phyloP scores from a whole-genome alignment of 2,329 filamentous ascomycete genomes.

The Hymenoscyphus fraxineus region DNA sequence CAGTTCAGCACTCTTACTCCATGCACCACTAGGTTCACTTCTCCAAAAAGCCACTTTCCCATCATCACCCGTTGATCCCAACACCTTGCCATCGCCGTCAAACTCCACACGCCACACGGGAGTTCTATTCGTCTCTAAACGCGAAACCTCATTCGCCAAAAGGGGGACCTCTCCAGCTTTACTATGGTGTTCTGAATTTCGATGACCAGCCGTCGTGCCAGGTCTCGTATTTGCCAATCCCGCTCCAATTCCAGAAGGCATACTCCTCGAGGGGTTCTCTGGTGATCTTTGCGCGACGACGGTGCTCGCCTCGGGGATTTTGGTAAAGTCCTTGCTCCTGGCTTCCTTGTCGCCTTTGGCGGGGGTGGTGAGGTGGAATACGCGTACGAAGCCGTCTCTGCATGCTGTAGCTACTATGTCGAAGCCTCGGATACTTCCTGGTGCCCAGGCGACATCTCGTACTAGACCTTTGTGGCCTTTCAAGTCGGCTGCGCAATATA shows the following conservation, averaged over 20 bases:
- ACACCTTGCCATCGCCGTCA: conserved; percentile 64
- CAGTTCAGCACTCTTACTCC: conserved; percentile 33
- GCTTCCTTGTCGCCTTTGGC: conserved; percentile 44
- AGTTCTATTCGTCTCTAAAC: conserved; percentile 62
- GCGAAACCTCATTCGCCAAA: conserved; percentile 58
- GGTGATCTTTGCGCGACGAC: conserved; percentile 26
- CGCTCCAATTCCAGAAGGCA: conserved; percentile 50
- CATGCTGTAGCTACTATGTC: conserved; percentile 89
- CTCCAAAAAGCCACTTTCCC: conserved; percentile 62
- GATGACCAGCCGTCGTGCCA: conserved; percentile 40
- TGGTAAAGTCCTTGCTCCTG: conserved; percentile 33
- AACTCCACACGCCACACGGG: conserved; percentile 76
- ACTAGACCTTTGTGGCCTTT: conserved; percentile 72
- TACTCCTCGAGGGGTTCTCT: conserved; percentile 33
- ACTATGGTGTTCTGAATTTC: conserved; percentile 42
- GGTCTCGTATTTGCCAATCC: conserved; percentile 44
- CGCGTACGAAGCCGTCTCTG: conserved; percentile 83
- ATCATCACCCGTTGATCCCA: conserved; percentile 74
- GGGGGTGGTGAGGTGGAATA: conserved; percentile 75
- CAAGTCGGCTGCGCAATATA: conserved; percentile 80
- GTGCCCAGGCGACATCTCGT: conserved; percentile 86
- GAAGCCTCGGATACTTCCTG: conserved; percentile 83
- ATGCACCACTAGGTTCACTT: conserved; percentile 39
- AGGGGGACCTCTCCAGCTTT: conserved; percentile 66
- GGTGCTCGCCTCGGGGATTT: conserved; percentile 24